Conservation (phyloP, 768 basidiomycete species). For the Suillus sp. region DNA sequence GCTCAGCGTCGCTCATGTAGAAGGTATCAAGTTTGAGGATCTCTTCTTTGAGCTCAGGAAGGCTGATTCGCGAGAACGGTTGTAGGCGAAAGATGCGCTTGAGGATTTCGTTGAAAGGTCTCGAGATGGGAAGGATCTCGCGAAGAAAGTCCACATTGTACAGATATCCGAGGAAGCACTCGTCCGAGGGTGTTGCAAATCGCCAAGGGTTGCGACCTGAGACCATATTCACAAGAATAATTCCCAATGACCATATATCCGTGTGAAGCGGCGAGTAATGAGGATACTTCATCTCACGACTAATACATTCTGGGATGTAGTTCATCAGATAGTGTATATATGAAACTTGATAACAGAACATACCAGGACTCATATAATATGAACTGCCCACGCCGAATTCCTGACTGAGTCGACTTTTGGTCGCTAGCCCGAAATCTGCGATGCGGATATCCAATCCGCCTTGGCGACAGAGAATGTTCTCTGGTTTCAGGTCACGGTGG, state of each 20-base stretch:
- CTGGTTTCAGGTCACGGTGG: conserved; percentile 89
- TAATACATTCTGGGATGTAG: conserved; percentile 52
- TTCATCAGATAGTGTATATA: conserved; percentile 11
- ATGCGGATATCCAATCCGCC: conserved; percentile 58
- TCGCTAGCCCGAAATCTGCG: conserved; percentile 80
- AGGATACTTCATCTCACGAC: conserved; percentile 39
- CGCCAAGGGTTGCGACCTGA: conserved; percentile 76
- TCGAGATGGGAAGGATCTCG: conserved; percentile 72
- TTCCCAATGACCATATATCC: conserved; percentile 74
- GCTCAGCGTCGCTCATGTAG: conserved; percentile 56
- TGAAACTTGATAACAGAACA: conserved; percentile 18
- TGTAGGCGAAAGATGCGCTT: conserved; percentile 73
- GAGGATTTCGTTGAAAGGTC: conserved; percentile 63
- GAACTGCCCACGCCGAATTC: conserved; percentile 63
- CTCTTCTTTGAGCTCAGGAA: conserved; percentile 59
- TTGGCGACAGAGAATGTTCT: conserved; percentile 67
- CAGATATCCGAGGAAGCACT: conserved; percentile 66
- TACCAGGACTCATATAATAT: conserved; percentile 74
- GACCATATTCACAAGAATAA: conserved; percentile 84
- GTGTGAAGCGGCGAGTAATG: conserved; percentile 29
- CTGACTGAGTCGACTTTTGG: conserved; percentile 42
- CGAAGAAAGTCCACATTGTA: conserved; percentile 64
- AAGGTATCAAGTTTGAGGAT: conserved; percentile 61
- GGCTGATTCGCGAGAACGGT: conserved; percentile 59
- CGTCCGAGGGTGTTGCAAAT: conserved; percentile 64